Evolutionary conservation across 2,329 filamentous ascomycete species (phyloP), one percentile per base, ranked within the genome.

Genomic region (Trichoderma arundinaceum): DNA sequence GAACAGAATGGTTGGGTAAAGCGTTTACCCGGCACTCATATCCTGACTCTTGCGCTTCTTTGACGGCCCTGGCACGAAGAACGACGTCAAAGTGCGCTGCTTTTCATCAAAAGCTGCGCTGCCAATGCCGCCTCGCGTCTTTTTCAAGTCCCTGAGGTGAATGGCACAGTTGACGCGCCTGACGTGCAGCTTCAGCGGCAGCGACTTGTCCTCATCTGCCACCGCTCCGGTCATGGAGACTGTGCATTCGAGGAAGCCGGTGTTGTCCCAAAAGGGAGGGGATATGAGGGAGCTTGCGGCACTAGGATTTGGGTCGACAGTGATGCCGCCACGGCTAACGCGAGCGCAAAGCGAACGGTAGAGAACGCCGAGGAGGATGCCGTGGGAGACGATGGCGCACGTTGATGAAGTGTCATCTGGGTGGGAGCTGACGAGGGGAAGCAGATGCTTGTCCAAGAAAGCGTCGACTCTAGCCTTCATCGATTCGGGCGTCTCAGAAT

Each of bases 71-170:
- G 57, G 74, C 71, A 61, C 72, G 77, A 97, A 94, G 79, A 95
- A 97, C 0, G 85, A 84, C 52, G 92, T 87, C 71, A 97, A 85
- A 17, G 85, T 92, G 73, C 85, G 88, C 76, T 97, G 94, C 53
- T 83, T 88, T 10, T 86, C 83, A 74, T 97, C 93, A 74, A 92
- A 89, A 64, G 84, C 83, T 44, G 90, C 84, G 71, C 90, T 95
- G 63, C 92, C 92, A 65, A 97, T 90, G 3, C 93, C 93, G 35
- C 92, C 92, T 28, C 90, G 82, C 8, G 92, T 94, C 76, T 92
- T 90, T 75, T 89, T 94, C 66, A 97, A 80, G 33, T 88, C 87
- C 51, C 81, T 78, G 2, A 97, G 84, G 77, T 97, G 94, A 4
- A 86, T 84, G 67, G 86, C 84, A 68, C 85, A 86, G 74, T 97